phyloP scores from a whole-genome alignment of 441 rosid species.

The Mallotus japonicus region DNA sequence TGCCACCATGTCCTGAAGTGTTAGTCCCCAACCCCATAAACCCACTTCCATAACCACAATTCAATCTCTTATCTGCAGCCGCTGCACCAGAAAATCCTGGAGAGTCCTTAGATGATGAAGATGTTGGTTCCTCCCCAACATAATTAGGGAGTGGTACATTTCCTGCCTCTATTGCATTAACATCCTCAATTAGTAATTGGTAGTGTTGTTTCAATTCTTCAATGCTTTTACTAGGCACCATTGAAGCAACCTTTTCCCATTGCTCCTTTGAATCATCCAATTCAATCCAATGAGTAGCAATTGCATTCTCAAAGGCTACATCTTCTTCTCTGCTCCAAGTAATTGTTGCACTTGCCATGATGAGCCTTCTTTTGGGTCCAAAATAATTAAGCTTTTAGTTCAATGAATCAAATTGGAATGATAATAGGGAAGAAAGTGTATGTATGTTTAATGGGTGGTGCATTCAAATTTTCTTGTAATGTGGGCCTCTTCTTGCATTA shows the following conservation, averaged over 20 bases:
- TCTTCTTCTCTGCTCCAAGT: constrained; percentile 80
- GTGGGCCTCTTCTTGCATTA: constrained; percentile 25
- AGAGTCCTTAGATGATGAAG: constrained; percentile 36
- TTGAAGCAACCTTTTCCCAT: constrained; percentile 60
- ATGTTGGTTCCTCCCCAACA: constrained; percentile 43
- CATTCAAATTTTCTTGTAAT: constrained; percentile 19
- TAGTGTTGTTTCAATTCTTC: constrained; percentile 66
- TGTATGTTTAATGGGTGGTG: constrained; percentile 18
- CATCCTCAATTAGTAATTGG: constrained; percentile 57
- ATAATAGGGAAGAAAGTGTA: constrained; percentile 8
- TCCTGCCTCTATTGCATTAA: constrained; percentile 68
- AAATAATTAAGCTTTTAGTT: neutral
- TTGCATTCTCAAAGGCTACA: constrained; percentile 66
- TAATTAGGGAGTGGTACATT: constrained; percentile 61
- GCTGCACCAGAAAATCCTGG: constrained; percentile 31
- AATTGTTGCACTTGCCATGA: constrained; percentile 47
- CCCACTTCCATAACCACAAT: constrained; percentile 42
- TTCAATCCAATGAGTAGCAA: constrained; percentile 56
- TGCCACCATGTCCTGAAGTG: constrained; percentile 60
- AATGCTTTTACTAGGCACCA: constrained; percentile 56
- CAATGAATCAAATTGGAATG: constrained; percentile 19
- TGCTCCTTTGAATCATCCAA: constrained; percentile 42
- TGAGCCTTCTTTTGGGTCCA: constrained; percentile 11
- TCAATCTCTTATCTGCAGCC: constrained; percentile 52
- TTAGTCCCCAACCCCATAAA: constrained; percentile 44